phyloP scores from a whole-genome alignment of 495 filamentous ascomycete genomes.

The Penicillium psychrofluorescens region DNA sequence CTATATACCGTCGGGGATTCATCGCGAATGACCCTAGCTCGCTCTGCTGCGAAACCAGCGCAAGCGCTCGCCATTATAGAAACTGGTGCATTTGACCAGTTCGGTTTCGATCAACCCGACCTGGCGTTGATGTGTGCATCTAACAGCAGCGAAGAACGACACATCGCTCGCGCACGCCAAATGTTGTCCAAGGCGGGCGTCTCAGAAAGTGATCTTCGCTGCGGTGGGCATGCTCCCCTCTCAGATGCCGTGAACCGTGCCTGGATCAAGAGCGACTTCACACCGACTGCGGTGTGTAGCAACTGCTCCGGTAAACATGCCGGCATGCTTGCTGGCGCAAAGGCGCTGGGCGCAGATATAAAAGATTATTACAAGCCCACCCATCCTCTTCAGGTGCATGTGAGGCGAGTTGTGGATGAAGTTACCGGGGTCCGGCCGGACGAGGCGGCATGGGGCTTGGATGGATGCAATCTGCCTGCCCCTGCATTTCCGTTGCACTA shows the following conservation, averaged over 20 bases:
- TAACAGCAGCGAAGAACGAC: conserved; percentile 35
- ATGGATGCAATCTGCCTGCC: conserved; percentile 34
- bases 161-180: conserved; percentile 18
- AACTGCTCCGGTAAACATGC: conserved; percentile 38
- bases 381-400: conserved; percentile 22
- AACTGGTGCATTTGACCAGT: conserved; percentile 22
- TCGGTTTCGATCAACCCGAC: conserved; percentile 27
- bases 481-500: conserved; percentile 22
- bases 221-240: conserved; percentile 29
- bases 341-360: conserved; percentile 17
- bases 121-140: conserved; percentile 38
- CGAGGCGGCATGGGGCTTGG: conserved; percentile 23
- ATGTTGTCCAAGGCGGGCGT: conserved; percentile 25
- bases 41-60: conserved; percentile 35
- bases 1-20: conserved; percentile 31
- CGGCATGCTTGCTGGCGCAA: conserved; percentile 31
- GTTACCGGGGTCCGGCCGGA: conserved; percentile 11
- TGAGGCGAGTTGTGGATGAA: conserved; percentile 20
- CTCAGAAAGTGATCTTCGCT: conserved; percentile 23
- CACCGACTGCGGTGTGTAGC: conserved; percentile 21
- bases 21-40: conserved; percentile 24
- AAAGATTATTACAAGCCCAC: conserved; percentile 21
- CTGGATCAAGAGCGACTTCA: conserved; percentile 33
- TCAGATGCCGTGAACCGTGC: conserved; percentile 16
- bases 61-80: conserved; percentile 31